phyloP scores from a whole-genome alignment of 768 basidiomycete genomes.

The Mycena capillaripes region DNA sequence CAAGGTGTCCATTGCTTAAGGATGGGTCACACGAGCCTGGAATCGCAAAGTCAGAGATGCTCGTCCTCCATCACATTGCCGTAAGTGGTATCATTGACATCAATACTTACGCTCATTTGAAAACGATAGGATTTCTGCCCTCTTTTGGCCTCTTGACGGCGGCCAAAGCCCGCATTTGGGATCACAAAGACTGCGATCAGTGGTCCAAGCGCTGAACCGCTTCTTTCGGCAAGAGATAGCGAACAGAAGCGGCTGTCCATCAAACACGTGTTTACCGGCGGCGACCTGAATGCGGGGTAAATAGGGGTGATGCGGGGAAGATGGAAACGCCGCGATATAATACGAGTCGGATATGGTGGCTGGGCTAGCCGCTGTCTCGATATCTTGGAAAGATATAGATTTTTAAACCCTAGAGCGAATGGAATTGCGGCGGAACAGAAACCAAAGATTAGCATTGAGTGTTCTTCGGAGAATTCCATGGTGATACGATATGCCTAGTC shows the following conservation, averaged over 20 bases:
- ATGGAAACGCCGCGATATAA: background rate
- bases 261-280: slow-evolving; percentile 2
- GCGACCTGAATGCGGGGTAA: slow-evolving; percentile 14
- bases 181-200: background rate
- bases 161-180: background rate
- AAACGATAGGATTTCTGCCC: background rate
- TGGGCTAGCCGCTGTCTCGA: background rate
- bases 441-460: background rate
- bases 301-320: slow-evolving; percentile 14
- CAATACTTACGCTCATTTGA: background rate
- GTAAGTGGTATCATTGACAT: background rate
- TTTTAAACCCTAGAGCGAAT: background rate
- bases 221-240: background rate
- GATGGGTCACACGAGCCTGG: slow-evolving; percentile 3
- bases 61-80: background rate
- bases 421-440: background rate
- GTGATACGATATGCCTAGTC: background rate
- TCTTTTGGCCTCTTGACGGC: background rate
- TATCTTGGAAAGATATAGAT: background rate
- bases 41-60: background rate
- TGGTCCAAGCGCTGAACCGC: background rate
- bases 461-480: slow-evolving; percentile 16
- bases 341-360: no score
- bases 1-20: background rate
- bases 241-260: background rate